Evolutionary conservation across 2,329 filamentous ascomycete species (phyloP).

Genomic region (Cordyceps cateniannulata): DNA sequence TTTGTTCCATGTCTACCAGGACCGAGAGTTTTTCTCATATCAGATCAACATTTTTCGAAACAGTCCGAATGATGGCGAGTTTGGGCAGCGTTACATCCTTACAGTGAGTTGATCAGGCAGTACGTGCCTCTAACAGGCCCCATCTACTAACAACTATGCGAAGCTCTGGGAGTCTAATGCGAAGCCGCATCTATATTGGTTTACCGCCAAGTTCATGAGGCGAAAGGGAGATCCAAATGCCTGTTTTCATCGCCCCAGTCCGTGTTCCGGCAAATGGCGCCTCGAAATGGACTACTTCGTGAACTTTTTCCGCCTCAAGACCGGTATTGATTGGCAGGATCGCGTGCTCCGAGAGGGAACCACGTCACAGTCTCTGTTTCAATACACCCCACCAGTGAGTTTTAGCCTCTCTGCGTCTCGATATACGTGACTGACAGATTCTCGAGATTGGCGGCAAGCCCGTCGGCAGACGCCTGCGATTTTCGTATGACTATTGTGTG

Average conservation of each 20-base stretch:
- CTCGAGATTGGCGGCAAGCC: constrained; percentile 27
- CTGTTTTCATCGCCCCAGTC: constrained; percentile 32
- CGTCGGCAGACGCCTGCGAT: constrained; percentile 28
- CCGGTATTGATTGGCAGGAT: constrained; percentile 54
- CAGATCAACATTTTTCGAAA: constrained; percentile 54
- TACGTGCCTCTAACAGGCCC: too few relatives aligned
- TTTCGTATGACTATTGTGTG: constrained; percentile 27
- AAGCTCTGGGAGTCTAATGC: constrained; percentile 64
- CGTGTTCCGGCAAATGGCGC: constrained; percentile 31
- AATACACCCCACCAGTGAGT: constrained; percentile 43
- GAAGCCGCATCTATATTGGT: constrained; percentile 54
- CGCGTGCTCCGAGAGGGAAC: constrained; percentile 33
- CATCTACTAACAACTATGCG: background rate
- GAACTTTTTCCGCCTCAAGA: constrained; percentile 51
- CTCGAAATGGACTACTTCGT: constrained; percentile 45
- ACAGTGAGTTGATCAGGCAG: constrained; percentile 39
- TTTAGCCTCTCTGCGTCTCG: background rate
- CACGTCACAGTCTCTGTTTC: constrained; percentile 29
- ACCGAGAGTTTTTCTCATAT: constrained; percentile 57
- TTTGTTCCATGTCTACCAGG: constrained; percentile 58
- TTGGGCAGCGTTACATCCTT: constrained; percentile 53
- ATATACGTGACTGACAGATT: background rate
- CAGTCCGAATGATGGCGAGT: constrained; percentile 34
- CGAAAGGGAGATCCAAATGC: constrained; percentile 31
- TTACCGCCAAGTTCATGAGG: constrained; percentile 46